Conservation (phyloP, 768 basidiomycete species). For the Tylopilus vinaceipallidus region DNA sequence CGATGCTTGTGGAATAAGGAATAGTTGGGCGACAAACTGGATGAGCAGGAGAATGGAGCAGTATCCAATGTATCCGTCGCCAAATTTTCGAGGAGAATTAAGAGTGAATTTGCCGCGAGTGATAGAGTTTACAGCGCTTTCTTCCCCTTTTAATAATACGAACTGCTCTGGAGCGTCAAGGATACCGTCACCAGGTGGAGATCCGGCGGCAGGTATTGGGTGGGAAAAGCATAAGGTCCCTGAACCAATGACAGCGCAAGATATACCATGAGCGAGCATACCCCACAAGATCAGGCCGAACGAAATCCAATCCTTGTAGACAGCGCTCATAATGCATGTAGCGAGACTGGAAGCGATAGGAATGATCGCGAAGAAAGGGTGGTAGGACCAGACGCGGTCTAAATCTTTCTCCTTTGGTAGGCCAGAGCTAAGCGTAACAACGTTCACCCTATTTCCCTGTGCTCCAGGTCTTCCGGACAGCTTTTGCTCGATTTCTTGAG, state of each 20-base stretch:
- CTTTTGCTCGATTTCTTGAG: neutral
- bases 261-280: constrained; percentile 22
- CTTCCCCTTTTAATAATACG: neutral
- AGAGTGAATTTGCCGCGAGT: constrained; percentile 13
- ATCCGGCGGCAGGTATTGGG: constrained; percentile 6
- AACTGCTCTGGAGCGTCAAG: neutral
- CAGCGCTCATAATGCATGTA: constrained; percentile 19
- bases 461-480: neutral
- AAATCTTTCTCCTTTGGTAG: neutral
- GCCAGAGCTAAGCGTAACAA: neutral
- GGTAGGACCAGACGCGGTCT: neutral
- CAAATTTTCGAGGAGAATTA: neutral
- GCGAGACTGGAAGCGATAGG: constrained; percentile 17
- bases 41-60: neutral
- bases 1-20: neutral
- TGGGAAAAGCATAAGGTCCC: constrained; percentile 12
- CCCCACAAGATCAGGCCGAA: constrained; percentile 25
- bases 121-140: constrained; percentile 16
- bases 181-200: constrained; percentile 23
- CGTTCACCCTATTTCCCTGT: neutral
- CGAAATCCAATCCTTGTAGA: constrained; percentile 20
- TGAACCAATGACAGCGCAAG: constrained; percentile 20
- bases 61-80: neutral
- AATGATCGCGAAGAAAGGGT: constrained; percentile 8
- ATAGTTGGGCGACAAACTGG: neutral